phyloP scores from a whole-genome alignment of 2,329 filamentous ascomycete genomes.

The Incumbomyces delicatus region DNA sequence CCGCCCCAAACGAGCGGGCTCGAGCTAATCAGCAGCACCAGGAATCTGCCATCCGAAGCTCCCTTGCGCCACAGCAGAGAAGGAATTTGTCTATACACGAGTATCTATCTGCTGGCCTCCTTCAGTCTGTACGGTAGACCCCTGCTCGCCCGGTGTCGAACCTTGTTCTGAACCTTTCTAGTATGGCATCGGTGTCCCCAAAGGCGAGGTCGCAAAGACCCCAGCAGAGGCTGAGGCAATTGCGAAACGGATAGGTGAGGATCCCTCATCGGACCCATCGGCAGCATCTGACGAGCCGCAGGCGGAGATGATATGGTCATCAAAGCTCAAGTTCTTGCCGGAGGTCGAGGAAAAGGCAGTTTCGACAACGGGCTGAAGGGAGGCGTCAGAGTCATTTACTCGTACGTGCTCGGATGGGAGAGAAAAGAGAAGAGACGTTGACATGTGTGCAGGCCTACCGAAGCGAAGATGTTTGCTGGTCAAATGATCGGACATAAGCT shows the following conservation, averaged over 20 bases:
- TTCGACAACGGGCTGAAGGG: constrained; percentile 99
- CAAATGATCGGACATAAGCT: constrained; percentile 99
- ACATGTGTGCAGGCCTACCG: constrained; percentile 52
- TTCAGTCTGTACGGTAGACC: constrained; percentile 50
- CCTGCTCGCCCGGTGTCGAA: constrained; percentile 7
- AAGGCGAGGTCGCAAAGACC: constrained; percentile 74
- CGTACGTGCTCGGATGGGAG: constrained; percentile 40
- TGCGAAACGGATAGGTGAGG: constrained; percentile 73
- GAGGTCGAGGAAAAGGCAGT: constrained; percentile 92
- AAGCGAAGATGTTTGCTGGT: constrained; percentile 92
- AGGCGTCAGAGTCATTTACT: constrained; percentile 97
- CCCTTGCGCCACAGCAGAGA: constrained; percentile 62
- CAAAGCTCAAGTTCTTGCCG: constrained; percentile 97
- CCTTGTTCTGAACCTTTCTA: constrained; percentile 30
- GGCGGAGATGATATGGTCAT: constrained; percentile 93
- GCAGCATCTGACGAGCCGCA: constrained; percentile 21
- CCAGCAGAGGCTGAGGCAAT: constrained; percentile 83
- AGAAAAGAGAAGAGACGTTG: constrained; percentile 2
- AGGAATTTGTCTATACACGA: constrained; percentile 94
- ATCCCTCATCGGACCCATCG: not conserved
- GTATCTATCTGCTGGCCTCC: constrained; percentile 88
- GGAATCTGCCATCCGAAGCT: constrained; percentile 46
- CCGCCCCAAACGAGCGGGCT: not conserved
- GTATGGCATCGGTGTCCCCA: constrained; percentile 92
- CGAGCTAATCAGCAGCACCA: constrained; percentile 23